Base-by-base conservation (phyloP, 345 rosid genomes). In the Eucalyptus lansdowneana region DNA sequence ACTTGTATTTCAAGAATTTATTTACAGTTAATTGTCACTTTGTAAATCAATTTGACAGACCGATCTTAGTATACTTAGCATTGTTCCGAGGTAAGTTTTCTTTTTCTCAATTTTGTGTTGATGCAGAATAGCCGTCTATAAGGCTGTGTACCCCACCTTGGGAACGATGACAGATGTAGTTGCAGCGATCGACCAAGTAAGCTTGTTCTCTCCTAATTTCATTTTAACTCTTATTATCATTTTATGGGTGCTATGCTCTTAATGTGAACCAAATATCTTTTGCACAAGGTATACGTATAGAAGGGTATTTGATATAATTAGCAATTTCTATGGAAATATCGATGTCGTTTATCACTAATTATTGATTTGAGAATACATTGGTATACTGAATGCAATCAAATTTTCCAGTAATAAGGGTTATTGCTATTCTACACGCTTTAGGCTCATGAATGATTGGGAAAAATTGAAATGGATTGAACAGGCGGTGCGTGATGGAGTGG, bases 141-240 rank as follows among this genome's bases (percentile, higher is more conserved):
- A 97, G 87, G 97, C 99, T n/a, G 53, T 96, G 29, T 96, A 93
- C 88, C 97, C 99, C 88, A 94, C 98, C 24, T 90, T 94, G 2
- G 98, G 95, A 86, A 96, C 99, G 10, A 86, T 96, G 51, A 92
- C 97, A 7, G 98, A 97, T 91, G 98, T 96, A 9, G 88, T 97
- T 88, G 98, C 99, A 87, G 99, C 99, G 65, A 94, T 96, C 42
- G 99, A 97, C 91, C 99, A 95, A 94, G 99, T 97, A 92, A 69
- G 92, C 58, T 16, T 12, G 1, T 37, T 76, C 8, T 37, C 11
- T n/a, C 45, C 2, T 58, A 37, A 7, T 49, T 21, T 37, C 47
- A 76, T 76, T 76, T 10, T 21, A 2, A 37, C 27, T 53, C 24
- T 15, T 27, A 88, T 14, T 54, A 88, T 34, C 45, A 1, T 34